These are phyloP conservation scores for Tetradesmus lagerheimii DNA, from an alignment of 139 green algal genomes.

Conservation along the genomic window DNA sequence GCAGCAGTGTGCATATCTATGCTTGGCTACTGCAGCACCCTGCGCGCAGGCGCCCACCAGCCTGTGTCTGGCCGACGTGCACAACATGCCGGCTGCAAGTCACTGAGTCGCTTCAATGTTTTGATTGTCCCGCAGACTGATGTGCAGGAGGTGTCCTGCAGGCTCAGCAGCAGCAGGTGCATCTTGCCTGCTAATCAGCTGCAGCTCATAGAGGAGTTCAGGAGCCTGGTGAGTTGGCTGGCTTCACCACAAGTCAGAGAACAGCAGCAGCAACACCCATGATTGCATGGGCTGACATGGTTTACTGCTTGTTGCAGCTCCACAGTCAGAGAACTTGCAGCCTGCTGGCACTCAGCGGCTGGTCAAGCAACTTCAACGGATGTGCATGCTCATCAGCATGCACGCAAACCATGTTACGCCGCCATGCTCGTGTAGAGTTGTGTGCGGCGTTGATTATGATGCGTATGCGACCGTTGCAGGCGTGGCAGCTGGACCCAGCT, in stretches of 20 bases:
- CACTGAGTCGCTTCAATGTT: too few species aligned
- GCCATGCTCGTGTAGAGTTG: background rate
- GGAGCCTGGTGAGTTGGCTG: conserved; percentile 17
- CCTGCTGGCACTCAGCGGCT: background rate
- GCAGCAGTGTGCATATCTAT: too few species aligned
- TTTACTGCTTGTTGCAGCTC: background rate
- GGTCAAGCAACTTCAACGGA: background rate
- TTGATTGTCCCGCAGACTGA: conserved; percentile 11
- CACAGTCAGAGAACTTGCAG: background rate
- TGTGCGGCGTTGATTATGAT: background rate
- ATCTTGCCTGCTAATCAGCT: conserved; percentile 21
- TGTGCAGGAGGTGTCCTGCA: background rate
- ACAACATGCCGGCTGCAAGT: too few species aligned
- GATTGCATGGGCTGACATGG: too few species aligned
- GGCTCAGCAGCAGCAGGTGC: background rate
- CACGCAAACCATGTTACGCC: background rate
- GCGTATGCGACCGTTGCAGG: background rate
- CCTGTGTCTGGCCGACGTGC: too few species aligned
- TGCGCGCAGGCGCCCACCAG: too few species aligned
- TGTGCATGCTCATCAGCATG: background rate
- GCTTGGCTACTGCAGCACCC: background rate
- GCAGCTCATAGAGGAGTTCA: conserved; percentile 37
- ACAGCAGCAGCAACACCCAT: background rate
- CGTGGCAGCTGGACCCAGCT: conserved; percentile 1
- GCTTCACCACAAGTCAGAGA: too few species aligned